Percentiles rank a stretch among this genome's conserved stretches.
These are phyloP conservation scores for Mycena vulgaris DNA, from an alignment of 768 basidiomycete genomes.

Conservation along the genomic window DNA sequence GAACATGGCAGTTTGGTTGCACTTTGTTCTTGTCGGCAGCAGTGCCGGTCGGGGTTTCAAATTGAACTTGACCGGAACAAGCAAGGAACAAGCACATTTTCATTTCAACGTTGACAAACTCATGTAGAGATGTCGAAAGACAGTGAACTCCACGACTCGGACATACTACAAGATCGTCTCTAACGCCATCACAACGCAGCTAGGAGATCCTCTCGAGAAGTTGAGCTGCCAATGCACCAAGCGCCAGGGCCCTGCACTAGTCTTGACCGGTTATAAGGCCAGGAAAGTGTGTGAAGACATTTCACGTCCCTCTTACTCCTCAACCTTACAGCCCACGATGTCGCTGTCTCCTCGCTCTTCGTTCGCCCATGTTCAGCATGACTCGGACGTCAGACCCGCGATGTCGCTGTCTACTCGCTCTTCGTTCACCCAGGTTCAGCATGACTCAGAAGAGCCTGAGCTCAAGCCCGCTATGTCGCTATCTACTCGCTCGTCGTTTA, in stretches of 20 bases:
- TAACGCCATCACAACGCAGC: too few species aligned
- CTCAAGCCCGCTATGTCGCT: too few species aligned
- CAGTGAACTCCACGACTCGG: not conserved
- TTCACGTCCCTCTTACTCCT: not conserved
- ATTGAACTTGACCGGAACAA: not conserved
- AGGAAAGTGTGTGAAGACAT: not conserved
- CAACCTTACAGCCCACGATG: not conserved
- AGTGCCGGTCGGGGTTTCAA: slow-evolving; percentile 16
- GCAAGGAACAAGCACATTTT: not conserved
- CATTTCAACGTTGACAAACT: slow-evolving; percentile 5
- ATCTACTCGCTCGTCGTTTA: too few species aligned
- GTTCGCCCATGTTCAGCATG: slow-evolving; percentile 13
- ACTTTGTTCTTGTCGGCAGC: not conserved
- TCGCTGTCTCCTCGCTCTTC: slow-evolving; percentile 24
- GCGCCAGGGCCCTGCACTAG: not conserved
- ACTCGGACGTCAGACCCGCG: slow-evolving; percentile 12
- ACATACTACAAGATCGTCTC: too few species aligned
- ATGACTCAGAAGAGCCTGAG: not conserved
- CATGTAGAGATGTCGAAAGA: not conserved
- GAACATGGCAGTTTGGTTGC: too few species aligned
- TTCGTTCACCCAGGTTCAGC: slow-evolving; percentile 19
- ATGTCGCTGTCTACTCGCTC: slow-evolving; percentile 23
- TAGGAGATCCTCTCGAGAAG: too few species aligned
- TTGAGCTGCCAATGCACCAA: too few species aligned
- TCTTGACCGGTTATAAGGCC: not conserved